Percentiles rank a stretch among this genome's conserved stretches.
These are phyloP conservation scores for Aureoboletus auriporus DNA, from an alignment of 768 basidiomycete genomes.

Conservation along the genomic window DNA sequence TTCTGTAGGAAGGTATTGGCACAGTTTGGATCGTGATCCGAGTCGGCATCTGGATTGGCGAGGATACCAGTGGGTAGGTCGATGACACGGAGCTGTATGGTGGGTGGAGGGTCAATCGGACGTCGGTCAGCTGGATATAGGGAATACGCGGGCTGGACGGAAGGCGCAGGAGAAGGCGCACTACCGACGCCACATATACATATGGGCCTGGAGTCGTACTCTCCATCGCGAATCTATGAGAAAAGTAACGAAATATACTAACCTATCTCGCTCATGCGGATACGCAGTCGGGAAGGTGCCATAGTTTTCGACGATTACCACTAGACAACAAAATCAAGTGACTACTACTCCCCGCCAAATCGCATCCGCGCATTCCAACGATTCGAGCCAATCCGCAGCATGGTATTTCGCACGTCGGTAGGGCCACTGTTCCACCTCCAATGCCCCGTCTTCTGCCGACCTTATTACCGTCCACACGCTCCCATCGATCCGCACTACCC, in stretches of 20 bases:
- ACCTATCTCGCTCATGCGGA: conserved; percentile 30
- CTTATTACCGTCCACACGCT: conserved; percentile 51
- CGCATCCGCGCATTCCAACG: conserved; percentile 60
- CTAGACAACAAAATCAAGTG: too few species aligned
- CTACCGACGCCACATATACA: conserved; percentile 91
- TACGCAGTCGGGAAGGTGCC: conserved; percentile 23
- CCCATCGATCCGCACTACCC: conserved; percentile 50
- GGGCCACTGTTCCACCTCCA: conserved; percentile 56
- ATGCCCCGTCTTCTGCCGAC: conserved; percentile 23
- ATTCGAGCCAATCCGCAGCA: conserved; percentile 60
- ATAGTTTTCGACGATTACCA: conserved; percentile 18
- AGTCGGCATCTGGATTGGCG: conserved; percentile 27
- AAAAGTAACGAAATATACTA: too few species aligned
- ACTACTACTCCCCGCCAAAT: conserved; percentile 24
- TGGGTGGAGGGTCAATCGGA: conserved; percentile 96
- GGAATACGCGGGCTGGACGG: background rate
- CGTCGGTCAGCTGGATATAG: conserved; percentile 76
- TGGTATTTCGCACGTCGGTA: conserved; percentile 49
- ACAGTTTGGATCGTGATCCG: conserved; percentile 36
- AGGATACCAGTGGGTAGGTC: conserved; percentile 46
- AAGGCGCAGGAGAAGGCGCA: conserved; percentile 41
- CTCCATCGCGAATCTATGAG: conserved; percentile 52
- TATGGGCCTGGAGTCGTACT: conserved; percentile 82
- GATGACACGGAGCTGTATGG: conserved; percentile 89
- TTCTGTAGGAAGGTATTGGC: conserved; percentile 74